phyloP scores from a whole-genome alignment of 129 eudicot species.

The Kitagawia praeruptora region DNA sequence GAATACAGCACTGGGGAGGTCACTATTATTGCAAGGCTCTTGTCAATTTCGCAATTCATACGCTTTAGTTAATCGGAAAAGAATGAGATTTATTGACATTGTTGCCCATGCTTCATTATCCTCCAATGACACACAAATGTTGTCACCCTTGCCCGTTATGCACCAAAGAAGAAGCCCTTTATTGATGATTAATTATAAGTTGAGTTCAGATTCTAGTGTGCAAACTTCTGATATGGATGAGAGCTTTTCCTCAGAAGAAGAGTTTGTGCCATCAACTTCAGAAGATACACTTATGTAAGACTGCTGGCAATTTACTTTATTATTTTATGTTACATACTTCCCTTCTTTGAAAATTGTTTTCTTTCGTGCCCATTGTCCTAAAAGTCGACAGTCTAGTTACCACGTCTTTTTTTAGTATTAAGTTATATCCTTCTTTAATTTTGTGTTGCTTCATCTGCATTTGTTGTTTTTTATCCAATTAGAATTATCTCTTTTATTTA shows the following conservation, averaged over 20 bases:
- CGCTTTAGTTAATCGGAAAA: slow-evolving; percentile 11
- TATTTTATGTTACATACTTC: not conserved
- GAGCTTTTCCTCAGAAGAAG: slow-evolving; percentile 27
- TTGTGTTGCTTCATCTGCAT: not conserved
- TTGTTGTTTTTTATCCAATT: not conserved
- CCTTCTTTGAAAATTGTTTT: not conserved
- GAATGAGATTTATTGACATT: slow-evolving; percentile 30
- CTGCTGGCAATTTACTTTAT: not conserved
- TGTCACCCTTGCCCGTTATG: slow-evolving; percentile 27
- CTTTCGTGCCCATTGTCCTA: not conserved
- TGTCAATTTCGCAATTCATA: slow-evolving; percentile 17
- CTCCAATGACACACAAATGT: slow-evolving; percentile 22
- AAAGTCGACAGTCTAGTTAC: not conserved
- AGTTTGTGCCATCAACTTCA: slow-evolving; percentile 17
- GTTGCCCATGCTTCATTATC: slow-evolving; percentile 27
- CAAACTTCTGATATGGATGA: slow-evolving; percentile 45
- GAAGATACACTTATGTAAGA: slow-evolving; percentile 31
- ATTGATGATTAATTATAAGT: slow-evolving; percentile 18
- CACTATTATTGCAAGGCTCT: slow-evolving; percentile 17
- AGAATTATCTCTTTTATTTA: not conserved
- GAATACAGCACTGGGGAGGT: slow-evolving; percentile 14
- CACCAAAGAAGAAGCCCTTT: slow-evolving; percentile 33
- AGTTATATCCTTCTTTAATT: not conserved
- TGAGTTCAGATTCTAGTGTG: slow-evolving; percentile 41
- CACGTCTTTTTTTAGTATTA: not conserved